These are phyloP conservation scores for Phytophthora aleatoria DNA, from an alignment of 352 stramenopile genomes.

Conservation along the genomic window DNA sequence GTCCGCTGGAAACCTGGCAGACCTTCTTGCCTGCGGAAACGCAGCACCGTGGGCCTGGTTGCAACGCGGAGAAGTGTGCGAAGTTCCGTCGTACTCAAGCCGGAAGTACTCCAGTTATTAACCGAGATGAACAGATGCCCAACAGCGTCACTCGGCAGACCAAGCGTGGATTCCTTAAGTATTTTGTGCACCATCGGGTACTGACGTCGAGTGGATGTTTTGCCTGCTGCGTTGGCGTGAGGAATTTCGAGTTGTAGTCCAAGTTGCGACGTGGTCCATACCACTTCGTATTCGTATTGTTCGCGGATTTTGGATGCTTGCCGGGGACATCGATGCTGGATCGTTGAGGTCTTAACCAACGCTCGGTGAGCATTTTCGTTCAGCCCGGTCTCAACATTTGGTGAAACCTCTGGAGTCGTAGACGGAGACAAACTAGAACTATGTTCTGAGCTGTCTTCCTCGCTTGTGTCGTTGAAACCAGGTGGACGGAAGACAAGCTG, in stretches of 20 bases:
- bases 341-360: conserved; percentile 10
- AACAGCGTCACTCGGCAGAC: conserved; percentile 35
- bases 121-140: conserved; percentile 46
- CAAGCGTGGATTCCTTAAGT: conserved; percentile 39
- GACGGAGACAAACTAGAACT: conserved; percentile 9
- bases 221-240: background rate
- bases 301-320: conserved; percentile 8
- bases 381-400: conserved; percentile 2
- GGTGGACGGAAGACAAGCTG: conserved; percentile 53
- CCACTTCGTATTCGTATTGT: conserved; percentile 36
- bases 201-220: conserved; percentile 1
- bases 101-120: conserved; percentile 37
- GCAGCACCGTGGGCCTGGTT: conserved; percentile 42
- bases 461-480: conserved; percentile 10
- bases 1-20: conserved; percentile 24
- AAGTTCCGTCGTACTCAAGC: conserved; percentile 31
- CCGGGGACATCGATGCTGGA: conserved; percentile 2
- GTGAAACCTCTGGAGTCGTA: background rate
- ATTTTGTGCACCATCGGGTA: conserved; percentile 39
- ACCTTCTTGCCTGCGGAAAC: conserved; percentile 32
- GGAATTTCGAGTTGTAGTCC: conserved; percentile 37
- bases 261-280: conserved; percentile 33
- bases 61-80: conserved; percentile 37
- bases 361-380: conserved; percentile 14
- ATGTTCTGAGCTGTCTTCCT: conserved; percentile 14